Base-by-base conservation (phyloP, 2,329 filamentous ascomycete genomes). In the Aureobasidium leucospermi region DNA sequence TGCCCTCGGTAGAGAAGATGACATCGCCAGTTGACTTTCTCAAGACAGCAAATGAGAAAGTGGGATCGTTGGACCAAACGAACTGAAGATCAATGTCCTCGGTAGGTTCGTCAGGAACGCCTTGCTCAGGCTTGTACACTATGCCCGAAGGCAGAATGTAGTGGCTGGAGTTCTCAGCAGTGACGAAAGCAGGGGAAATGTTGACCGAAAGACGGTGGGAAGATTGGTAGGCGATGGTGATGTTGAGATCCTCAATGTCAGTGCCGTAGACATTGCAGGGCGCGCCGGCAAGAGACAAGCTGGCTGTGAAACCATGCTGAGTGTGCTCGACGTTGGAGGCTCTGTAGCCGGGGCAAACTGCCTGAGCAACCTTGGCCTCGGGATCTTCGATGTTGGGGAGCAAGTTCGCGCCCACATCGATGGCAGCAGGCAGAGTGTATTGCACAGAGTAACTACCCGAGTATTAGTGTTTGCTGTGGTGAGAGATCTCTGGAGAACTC, bases 261-360 rank as follows among this genome's bases (percentile, higher is more conserved):
- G 80, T 86, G 0, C 90, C 90, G 64, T 93, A 95, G 23, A 84
- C 81, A 71, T 93, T 88, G 76, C 90, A 85, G 13, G 81, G 69
- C 23, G 74, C 64, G 3, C 82, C 83, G 39, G 80, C 81, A 57
- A 85, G 68, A 0, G 66, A 73, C 65, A 85, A 67, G 4, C 73
- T 76, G 7, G 82, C 83, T 2, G 74, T 79, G 55, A 85, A 73
- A 3, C 81, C 81, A 61, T 71, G 68, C 4, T 70, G 65, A 11
- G 73, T 77, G 28, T 76, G 70, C 43, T 76, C 65, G 10, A 85
- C 74, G 61, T 78, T 72, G 2, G 75, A 79, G 2, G 81, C 82
- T 57, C 70, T 81, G 68, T 85, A 85, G 0, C 83, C 82, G 2
- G 83, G 82, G 64, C 82, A 94, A 1, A 83, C 76, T 9, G 74